A percentile compares a stretch with the other conserved stretches of the same genome.
These are phyloP conservation scores for Pontederia crassipes DNA, from an alignment of 176 grass and related monocot genomes.

Conservation along the genomic window DNA sequence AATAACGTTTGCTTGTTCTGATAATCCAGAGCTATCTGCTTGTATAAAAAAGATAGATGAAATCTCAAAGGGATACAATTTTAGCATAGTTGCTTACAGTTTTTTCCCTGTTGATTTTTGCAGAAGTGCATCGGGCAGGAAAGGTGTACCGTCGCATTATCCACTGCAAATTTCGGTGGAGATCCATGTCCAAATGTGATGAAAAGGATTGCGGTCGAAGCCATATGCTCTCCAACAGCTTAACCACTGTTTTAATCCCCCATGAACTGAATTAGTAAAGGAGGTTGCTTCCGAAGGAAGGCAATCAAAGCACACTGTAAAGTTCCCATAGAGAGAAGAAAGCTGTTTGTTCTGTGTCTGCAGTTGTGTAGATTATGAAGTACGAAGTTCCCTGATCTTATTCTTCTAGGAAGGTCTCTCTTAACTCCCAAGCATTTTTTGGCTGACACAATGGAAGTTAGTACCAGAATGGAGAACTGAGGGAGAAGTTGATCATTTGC, in stretches of 20 bases:
- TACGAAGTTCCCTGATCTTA: neutral
- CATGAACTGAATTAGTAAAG: conserved; percentile 5
- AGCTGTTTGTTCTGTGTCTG: neutral
- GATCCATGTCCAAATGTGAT: conserved; percentile 63
- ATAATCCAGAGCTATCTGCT: neutral
- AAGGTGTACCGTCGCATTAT: conserved; percentile 56
- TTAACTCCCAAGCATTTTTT: neutral
- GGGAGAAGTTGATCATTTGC: conserved; percentile 3
- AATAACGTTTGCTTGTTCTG: no score
- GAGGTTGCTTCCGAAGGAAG: neutral
- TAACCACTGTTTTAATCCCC: conserved; percentile 17
- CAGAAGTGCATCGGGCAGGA: conserved; percentile 86
- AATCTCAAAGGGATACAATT: neutral
- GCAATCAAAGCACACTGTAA: conserved; percentile 40
- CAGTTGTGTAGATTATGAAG: no score
- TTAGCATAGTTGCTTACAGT: conserved; percentile 2
- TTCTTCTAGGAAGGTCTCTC: neutral
- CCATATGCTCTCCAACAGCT: conserved; percentile 34
- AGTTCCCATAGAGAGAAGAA: conserved; percentile 18
- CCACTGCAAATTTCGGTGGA: conserved; percentile 44
- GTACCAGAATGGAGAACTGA: conserved; percentile 6
- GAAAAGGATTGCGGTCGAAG: conserved; percentile 85
- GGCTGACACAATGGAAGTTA: neutral
- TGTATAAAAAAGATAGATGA: neutral
- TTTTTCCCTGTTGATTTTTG: conserved; percentile 7